A percentile compares a stretch with the other conserved stretches of the same genome.
These are phyloP conservation scores for Colletotrichum ledebouriae DNA, from an alignment of 2,329 filamentous ascomycete species.

Conservation along the genomic window DNA sequence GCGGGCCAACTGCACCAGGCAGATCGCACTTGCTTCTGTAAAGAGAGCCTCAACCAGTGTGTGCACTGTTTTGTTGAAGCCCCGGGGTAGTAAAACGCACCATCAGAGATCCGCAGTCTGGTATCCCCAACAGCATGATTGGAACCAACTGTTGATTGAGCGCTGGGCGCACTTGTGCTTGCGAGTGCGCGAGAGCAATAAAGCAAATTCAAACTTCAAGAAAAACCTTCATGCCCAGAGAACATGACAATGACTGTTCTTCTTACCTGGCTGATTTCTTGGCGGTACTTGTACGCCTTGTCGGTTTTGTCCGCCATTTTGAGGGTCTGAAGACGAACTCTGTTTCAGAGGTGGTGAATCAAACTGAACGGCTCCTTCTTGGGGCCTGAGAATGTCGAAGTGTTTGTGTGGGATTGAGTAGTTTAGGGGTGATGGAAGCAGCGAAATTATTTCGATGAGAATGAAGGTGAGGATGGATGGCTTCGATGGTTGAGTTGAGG, in stretches of 20 bases:
- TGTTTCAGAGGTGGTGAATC: no score
- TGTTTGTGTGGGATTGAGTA: no score
- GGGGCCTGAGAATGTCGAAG: no score
- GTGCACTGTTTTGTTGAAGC: neutral
- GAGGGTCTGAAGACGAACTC: constrained; percentile 4
- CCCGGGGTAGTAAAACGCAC: neutral
- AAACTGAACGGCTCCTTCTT: no score
- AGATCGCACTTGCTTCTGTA: constrained; percentile 1
- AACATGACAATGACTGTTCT: neutral
- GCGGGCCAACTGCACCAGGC: neutral
- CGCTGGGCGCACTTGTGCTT: neutral
- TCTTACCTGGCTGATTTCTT: constrained; percentile 96
- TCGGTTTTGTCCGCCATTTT: constrained; percentile 63
- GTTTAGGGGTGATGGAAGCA: no score
- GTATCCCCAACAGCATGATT: neutral
- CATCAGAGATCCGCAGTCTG: neutral
- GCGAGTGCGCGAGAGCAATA: neutral
- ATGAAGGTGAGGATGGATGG: no score
- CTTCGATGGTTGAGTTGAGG: no score
- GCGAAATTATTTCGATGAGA: no score
- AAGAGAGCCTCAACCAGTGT: neutral
- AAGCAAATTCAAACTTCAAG: neutral
- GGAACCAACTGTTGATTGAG: neutral
- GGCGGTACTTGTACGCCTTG: constrained; percentile 85
- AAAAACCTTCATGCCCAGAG: neutral